Percentiles rank a stretch among this genome's conserved stretches.
Evolutionary conservation across 1,284 basidiomycete species (phyloP).

Genomic region (Malassezia furfur): DNA sequence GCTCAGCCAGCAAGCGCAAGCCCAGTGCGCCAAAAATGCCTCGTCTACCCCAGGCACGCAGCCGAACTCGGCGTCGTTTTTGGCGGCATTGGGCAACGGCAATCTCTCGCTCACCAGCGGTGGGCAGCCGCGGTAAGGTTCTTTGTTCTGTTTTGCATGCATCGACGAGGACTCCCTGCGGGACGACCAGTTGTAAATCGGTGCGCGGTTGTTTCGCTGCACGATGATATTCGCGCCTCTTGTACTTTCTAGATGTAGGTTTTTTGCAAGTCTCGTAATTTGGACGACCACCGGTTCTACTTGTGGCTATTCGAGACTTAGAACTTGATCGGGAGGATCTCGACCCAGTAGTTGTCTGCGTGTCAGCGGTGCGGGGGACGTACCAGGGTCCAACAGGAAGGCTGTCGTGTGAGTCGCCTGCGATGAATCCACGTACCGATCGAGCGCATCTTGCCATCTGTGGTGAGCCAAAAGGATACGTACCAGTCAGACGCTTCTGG

Average conservation of each 20-base stretch:
- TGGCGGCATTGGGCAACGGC: conserved; percentile 1
- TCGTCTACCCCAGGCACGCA: neutral
- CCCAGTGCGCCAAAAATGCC: conserved; percentile 25
- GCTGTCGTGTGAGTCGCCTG: conserved; percentile 41
- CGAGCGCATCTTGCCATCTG: conserved; percentile 69
- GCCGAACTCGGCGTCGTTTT: conserved; percentile 1
- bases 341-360: conserved; percentile 52
- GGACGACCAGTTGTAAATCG: neutral
- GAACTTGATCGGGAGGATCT: conserved; percentile 47
- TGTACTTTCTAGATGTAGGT: neutral
- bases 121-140: neutral
- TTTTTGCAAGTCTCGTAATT: no score
- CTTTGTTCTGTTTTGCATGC: no score
- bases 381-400: conserved; percentile 69
- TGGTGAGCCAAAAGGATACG: neutral
- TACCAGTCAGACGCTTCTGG: conserved; percentile 65
- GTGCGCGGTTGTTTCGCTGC: neutral
- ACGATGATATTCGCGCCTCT: no score
- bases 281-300: neutral
- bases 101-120: neutral
- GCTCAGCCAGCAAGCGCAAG: conserved; percentile 31
- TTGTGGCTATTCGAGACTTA: neutral
- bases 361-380: neutral
- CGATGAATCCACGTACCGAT: conserved; percentile 52
- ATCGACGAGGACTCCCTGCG: no score